phyloP scores from a whole-genome alignment of 371 early-diverging fungal genomes.

The Neoconidiobolus thromboides region DNA sequence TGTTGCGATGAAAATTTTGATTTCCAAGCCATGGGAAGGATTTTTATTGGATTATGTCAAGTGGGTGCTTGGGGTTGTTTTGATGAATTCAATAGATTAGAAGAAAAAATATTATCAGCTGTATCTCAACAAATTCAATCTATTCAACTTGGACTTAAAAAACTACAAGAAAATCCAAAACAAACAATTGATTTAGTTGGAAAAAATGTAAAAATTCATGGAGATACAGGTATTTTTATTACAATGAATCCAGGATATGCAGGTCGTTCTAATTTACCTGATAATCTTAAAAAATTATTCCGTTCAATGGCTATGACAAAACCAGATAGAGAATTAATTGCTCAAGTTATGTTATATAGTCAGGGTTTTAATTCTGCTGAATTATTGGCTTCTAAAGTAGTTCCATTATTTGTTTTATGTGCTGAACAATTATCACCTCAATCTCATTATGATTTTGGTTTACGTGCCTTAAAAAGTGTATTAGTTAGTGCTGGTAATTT shows the following conservation, averaged over 20 bases:
- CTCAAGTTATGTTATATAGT: conserved; percentile 96
- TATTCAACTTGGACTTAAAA: conserved; percentile 86
- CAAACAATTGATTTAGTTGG: conserved; percentile 84
- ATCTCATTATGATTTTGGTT: conserved; percentile 97
- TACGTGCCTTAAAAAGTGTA: conserved; percentile 97
- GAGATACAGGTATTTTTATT: conserved; percentile 88
- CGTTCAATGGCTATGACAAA: conserved; percentile 96
- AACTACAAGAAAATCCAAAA: conserved; percentile 30
- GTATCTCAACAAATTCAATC: conserved; percentile 97
- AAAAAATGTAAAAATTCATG: conserved; percentile 64
- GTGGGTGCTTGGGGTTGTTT: conserved; percentile 99
- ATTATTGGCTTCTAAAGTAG: conserved; percentile 80
- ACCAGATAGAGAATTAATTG: conserved; percentile 93
- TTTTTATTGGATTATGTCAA: conserved; percentile 93
- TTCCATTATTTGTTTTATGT: conserved; percentile 90
- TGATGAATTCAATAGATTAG: conserved; percentile 98
- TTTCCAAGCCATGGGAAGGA: conserved; percentile 98
- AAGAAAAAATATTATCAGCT: conserved; percentile 91
- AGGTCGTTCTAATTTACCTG: conserved; percentile 94
- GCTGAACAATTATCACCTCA: conserved; percentile 84
- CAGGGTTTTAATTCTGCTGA: conserved; percentile 97
- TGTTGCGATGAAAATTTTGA: conserved; percentile 99
- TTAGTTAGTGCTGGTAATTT: conserved; percentile 92
- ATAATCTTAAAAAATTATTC: conserved; percentile 96
- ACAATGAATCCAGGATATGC: conserved; percentile 99